phyloP scores from a whole-genome alignment of 2,329 filamentous ascomycete species.

The Ophiognomonia clavigignenti-juglandacearum region DNA sequence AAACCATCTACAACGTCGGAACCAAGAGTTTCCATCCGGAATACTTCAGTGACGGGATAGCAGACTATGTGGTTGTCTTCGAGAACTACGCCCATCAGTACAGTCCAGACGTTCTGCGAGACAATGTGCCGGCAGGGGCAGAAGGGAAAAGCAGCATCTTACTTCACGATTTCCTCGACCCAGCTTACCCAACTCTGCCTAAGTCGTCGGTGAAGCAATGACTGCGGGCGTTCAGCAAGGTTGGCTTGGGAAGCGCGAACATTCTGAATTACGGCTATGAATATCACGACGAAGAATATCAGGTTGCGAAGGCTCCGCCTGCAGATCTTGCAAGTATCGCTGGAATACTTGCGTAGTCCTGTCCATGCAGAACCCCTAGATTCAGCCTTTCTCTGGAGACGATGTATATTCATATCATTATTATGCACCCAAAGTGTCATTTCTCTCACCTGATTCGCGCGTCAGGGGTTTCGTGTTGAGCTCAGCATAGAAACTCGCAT shows the following conservation, averaged over 20 bases:
- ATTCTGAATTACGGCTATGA: not conserved
- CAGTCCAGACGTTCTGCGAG: not conserved
- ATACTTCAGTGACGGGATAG: slow-evolving; percentile 1
- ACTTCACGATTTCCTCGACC: not conserved
- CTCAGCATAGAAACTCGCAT: no score
- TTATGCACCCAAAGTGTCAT: no score
- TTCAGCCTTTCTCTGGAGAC: no score
- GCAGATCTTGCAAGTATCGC: no score
- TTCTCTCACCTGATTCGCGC: no score
- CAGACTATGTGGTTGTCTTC: slow-evolving; percentile 6
- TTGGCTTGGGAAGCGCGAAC: not conserved
- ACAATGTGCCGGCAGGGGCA: not conserved
- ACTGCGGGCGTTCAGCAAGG: not conserved
- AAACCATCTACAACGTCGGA: slow-evolving; percentile 6
- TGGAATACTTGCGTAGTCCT: no score
- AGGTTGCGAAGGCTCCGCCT: no score
- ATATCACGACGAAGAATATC: no score
- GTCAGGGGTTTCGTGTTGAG: no score
- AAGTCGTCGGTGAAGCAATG: not conserved
- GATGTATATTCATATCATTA: no score
- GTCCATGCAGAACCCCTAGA: no score
- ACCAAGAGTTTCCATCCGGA: not conserved
- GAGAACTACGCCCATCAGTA: not conserved
- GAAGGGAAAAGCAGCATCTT: not conserved
- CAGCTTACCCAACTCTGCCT: not conserved